phyloP scores from a whole-genome alignment of 208 protist species.

The Phytomonas francai region DNA sequence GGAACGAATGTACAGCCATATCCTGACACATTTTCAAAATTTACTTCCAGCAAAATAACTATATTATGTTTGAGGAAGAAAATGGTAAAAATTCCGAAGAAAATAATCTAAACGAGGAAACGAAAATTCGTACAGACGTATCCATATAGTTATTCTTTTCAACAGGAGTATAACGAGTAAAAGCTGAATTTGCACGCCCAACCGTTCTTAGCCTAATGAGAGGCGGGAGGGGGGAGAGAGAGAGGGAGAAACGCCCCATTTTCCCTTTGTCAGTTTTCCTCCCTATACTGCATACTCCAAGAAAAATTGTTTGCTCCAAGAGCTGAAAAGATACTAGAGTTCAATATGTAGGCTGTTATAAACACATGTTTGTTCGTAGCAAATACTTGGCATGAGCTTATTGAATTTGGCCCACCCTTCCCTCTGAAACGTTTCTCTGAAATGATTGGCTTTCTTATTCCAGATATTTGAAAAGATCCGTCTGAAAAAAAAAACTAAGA shows the following conservation, averaged over 20 bases:
- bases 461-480: not conserved
- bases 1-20: not conserved
- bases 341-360: not conserved
- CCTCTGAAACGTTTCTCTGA: not conserved
- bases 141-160: constrained; percentile 1
- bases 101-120: constrained; percentile 6
- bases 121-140: constrained; percentile 9
- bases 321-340: not conserved
- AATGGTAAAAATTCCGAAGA: not conserved
- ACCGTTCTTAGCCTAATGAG: not conserved
- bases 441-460: not conserved
- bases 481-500: not conserved
- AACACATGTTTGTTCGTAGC: not conserved
- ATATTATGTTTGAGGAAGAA: not conserved
- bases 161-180: constrained; percentile 7
- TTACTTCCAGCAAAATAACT: not conserved
- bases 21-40: not conserved
- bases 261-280: not conserved
- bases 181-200: not conserved
- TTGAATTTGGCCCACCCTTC: not conserved
- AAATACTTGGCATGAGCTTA: not conserved
- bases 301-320: not conserved
- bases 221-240: not conserved
- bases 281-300: not conserved
- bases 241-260: not conserved